Percentiles rank a stretch among this genome's conserved stretches.
Evolutionary conservation across 2,329 filamentous ascomycete species (phyloP).

Genomic region (Fusarium acutatum): DNA sequence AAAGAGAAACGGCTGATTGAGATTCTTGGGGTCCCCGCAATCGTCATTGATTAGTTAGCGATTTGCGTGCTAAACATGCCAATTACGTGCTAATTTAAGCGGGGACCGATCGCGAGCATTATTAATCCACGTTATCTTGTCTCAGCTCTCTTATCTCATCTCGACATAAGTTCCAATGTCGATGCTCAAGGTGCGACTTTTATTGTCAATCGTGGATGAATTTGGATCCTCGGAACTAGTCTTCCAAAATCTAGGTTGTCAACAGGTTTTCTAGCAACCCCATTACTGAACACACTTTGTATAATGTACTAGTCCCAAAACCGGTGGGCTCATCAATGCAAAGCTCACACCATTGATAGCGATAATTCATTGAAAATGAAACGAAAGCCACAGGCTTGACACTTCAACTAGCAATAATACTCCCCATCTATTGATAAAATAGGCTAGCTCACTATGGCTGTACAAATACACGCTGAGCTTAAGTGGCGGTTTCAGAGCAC

Average conservation of each 20-base stretch:
- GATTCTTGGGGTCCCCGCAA: background rate
- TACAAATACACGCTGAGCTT: background rate
- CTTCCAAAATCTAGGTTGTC: too few species aligned
- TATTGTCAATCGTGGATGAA: background rate
- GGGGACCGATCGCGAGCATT: background rate
- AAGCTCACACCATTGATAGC: background rate
- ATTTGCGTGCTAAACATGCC: background rate
- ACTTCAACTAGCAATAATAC: background rate
- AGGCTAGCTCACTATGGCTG: background rate
- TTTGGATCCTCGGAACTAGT: background rate
- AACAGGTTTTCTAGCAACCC: rapidly evolving
- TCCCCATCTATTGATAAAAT: background rate
- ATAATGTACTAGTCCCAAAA: background rate
- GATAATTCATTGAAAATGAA: background rate
- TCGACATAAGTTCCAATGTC: background rate
- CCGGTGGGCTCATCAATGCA: background rate
- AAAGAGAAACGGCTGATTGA: too few species aligned
- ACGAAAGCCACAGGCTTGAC: background rate
- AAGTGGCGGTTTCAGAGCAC: background rate
- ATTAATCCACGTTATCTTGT: constrained; percentile 9
- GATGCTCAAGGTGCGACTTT: background rate
- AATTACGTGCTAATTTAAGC: constrained; percentile 2
- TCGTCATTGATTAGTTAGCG: constrained; percentile 6
- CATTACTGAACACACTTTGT: background rate
- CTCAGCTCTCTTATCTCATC: background rate